Evolutionary conservation across 2,329 filamentous ascomycete species (phyloP).

Genomic region (Hymenoscyphus infarciens): DNA sequence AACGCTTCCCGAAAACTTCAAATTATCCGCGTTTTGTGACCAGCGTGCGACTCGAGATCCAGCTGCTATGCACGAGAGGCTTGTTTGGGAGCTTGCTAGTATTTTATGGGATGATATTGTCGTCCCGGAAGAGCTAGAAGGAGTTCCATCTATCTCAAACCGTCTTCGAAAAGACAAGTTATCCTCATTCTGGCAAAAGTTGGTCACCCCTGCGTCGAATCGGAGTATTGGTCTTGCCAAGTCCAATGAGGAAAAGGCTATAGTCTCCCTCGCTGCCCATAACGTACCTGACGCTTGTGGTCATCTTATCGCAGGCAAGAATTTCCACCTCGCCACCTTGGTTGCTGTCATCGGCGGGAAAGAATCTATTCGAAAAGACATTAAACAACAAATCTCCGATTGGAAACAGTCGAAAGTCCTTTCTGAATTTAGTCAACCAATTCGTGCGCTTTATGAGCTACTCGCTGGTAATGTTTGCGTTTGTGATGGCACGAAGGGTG

Average conservation of each 20-base stretch:
- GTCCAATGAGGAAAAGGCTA: conserved; percentile 75
- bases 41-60: conserved; percentile 39
- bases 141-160: conserved; percentile 36
- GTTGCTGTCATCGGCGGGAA: conserved; percentile 78
- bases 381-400: conserved; percentile 73
- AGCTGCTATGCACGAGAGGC: conserved; percentile 60
- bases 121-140: conserved; percentile 41
- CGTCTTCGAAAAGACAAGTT: conserved; percentile 58
- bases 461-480: conserved; percentile 82
- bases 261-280: conserved; percentile 75
- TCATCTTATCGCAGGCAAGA: conserved; percentile 67
- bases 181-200: conserved; percentile 60
- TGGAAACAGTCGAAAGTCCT: conserved; percentile 83
- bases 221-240: conserved; percentile 55
- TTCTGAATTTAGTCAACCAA: conserved; percentile 79
- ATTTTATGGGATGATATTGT: conserved; percentile 77
- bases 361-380: conserved; percentile 65
- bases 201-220: conserved; percentile 59
- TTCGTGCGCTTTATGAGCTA: conserved; percentile 86
- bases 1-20: conserved; percentile 43
- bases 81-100: conserved; percentile 81
- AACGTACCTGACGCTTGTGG: conserved; percentile 80
- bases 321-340: conserved; percentile 81
- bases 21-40: conserved; percentile 48
- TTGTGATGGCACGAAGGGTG: conserved; percentile 71